Percentiles rank a stretch among this genome's conserved stretches.
Conservation (phyloP, 768 basidiomycete genomes). For the Lanmaoa pseudosensibilis region DNA sequence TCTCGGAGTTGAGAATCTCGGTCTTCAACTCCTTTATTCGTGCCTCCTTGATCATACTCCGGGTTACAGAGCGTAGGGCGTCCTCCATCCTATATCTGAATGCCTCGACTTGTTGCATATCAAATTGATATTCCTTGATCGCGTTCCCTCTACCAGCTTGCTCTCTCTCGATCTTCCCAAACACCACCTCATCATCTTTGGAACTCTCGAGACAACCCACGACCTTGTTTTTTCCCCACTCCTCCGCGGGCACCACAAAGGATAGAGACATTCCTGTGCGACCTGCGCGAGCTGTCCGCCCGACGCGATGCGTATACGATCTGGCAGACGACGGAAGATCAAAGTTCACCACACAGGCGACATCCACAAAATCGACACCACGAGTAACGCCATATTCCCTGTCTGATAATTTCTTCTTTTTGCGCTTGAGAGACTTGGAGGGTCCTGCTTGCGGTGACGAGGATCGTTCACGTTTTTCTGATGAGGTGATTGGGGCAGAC, state of each 20-base stretch:
- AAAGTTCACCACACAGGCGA: constrained; percentile 97
- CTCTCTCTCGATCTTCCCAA: constrained; percentile 73
- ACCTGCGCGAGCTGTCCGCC: constrained; percentile 95
- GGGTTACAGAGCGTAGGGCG: constrained; percentile 84
- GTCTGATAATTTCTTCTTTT: constrained; percentile 51
- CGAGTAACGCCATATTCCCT: constrained; percentile 92
- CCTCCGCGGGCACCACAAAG: constrained; percentile 70
- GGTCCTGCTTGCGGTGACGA: constrained; percentile 37
- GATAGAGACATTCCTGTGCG: constrained; percentile 90
- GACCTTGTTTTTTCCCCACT: constrained; percentile 74
- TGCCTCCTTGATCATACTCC: constrained; percentile 84
- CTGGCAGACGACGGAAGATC: constrained; percentile 88
- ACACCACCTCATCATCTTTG: constrained; percentile 62
- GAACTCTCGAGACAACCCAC: constrained; percentile 70
- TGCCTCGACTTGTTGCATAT: constrained; percentile 94
- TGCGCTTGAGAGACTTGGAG: constrained; percentile 51
- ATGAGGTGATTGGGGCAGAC: constrained; percentile 13
- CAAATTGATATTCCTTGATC: constrained; percentile 88
- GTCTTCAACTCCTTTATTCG: constrained; percentile 89
- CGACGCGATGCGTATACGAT: constrained; percentile 93
- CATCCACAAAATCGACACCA: constrained; percentile 95
- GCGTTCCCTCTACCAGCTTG: constrained; percentile 58
- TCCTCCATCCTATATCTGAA: constrained; percentile 99
- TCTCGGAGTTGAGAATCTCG: constrained; percentile 94
- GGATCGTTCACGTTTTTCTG: constrained; percentile 61